Conservation (phyloP, 2,329 filamentous ascomycete genomes). For the Pseudogymnoascus sp. region DNA sequence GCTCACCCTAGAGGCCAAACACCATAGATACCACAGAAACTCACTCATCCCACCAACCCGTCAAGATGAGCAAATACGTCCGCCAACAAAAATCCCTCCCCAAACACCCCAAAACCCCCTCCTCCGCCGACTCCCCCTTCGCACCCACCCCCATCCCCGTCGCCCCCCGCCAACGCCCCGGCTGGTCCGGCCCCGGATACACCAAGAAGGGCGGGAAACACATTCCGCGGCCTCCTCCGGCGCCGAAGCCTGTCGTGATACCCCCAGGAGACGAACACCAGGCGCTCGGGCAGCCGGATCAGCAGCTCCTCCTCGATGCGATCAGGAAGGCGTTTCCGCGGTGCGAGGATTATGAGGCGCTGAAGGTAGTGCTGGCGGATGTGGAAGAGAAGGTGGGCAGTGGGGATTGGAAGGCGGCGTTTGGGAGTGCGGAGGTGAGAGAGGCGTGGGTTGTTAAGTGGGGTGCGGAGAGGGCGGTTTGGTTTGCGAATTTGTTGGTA, state of each 20-base stretch:
- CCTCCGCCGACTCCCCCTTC: slow-evolving; percentile 10
- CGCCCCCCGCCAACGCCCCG: not conserved
- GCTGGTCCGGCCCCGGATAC: not conserved
- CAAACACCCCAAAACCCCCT: not conserved
- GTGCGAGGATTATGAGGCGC: slow-evolving; percentile 39
- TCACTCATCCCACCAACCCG: not conserved
- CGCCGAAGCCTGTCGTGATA: not conserved
- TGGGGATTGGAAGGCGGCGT: slow-evolving; percentile 75
- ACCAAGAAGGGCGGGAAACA: not conserved
- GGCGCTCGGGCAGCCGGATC: slow-evolving; percentile 43
- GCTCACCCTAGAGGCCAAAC: not conserved
- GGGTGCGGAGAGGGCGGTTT: slow-evolving; percentile 72
- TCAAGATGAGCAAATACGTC: not conserved
- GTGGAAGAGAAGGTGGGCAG: slow-evolving; percentile 81
- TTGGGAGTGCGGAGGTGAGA: slow-evolving; percentile 62
- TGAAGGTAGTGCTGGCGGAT: slow-evolving; percentile 59
- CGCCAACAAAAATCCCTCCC: slow-evolving; percentile 1
- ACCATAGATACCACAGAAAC: too few relatives aligned
- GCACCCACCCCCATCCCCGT: not conserved
- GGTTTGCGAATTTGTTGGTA: slow-evolving; percentile 56
- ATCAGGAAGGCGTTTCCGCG: slow-evolving; percentile 60
- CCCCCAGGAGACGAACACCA: not conserved
- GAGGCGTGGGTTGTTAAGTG: slow-evolving; percentile 81
- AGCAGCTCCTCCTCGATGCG: slow-evolving; percentile 65
- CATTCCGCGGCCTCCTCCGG: not conserved